A percentile compares a stretch with the other conserved stretches of the same genome.
Conservation (phyloP, 2,329 filamentous ascomycete genomes). For the Phialophora tarda region DNA sequence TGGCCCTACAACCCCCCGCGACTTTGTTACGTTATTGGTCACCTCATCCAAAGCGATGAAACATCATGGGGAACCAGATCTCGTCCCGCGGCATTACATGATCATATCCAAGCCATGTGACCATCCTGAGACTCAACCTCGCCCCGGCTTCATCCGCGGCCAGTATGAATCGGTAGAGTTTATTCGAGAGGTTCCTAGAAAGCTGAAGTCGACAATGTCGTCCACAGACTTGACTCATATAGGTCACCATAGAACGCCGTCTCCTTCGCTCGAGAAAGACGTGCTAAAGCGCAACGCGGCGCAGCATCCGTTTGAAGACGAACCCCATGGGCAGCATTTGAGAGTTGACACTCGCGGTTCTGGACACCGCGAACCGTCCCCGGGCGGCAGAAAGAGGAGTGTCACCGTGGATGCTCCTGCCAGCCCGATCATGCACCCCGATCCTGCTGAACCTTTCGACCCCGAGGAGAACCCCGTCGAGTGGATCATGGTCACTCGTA, state of each 20-base stretch:
- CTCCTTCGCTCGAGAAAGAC: slow-evolving; percentile 48
- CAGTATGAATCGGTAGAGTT: slow-evolving; percentile 91
- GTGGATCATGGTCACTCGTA: slow-evolving; percentile 92
- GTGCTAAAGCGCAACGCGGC: slow-evolving; percentile 52
- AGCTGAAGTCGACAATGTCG: slow-evolving; percentile 54
- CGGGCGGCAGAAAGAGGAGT: slow-evolving; percentile 30
- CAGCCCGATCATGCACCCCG: slow-evolving; percentile 12
- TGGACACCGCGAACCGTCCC: slow-evolving; percentile 28
- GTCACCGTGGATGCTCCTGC: slow-evolving; percentile 31
- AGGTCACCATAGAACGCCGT: slow-evolving; percentile 39
- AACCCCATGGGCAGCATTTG: slow-evolving; percentile 25
- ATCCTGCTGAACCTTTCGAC: slow-evolving; percentile 43
- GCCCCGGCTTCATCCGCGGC: slow-evolving; percentile 78
- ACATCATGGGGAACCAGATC: slow-evolving; percentile 38
- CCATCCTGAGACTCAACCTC: slow-evolving; percentile 73
- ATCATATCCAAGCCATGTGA: slow-evolving; percentile 83
- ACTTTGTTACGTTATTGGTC: slow-evolving; percentile 81
- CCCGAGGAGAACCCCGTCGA: slow-evolving; percentile 71
- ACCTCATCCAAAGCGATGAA: slow-evolving; percentile 60
- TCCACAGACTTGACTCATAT: slow-evolving; percentile 50
- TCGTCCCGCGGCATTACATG: slow-evolving; percentile 72
- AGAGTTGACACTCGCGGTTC: slow-evolving; percentile 25
- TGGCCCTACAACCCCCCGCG: slow-evolving; percentile 82
- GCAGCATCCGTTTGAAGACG: slow-evolving; percentile 14
- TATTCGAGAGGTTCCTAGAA: slow-evolving; percentile 77